Evolutionary conservation across 2,329 filamentous ascomycete genomes (phyloP), one percentile per base, ranked within the genome.

Genomic region (Talaromyces amestolkiae): DNA sequence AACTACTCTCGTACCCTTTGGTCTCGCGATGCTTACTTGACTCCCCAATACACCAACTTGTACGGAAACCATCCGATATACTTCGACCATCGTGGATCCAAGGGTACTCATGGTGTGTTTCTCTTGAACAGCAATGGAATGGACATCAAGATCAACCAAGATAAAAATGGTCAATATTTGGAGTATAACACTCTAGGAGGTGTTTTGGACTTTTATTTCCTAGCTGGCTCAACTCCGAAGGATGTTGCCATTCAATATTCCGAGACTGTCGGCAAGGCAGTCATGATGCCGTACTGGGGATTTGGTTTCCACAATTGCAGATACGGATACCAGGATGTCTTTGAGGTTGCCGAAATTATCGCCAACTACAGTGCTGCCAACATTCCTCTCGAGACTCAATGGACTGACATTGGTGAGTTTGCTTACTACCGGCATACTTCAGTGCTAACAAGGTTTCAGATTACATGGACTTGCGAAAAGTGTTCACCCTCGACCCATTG

Each of bases 121-220:
- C 79, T 92, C 27, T 77, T 90, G 68, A 92, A 91, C 75, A 89
- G 87, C 13, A 89, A 91, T 71, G 90, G 86, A 39, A 93, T 93
- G 88, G 90, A 93, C 67, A 83, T 93, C 74, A 89, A 89, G 70
- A 87, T 93, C 74, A 85, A 92, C 73, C 85, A 87, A 68, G 85
- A 85, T 1, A 77, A 81, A 5, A 76, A 81, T 27, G 81, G 83
- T 8, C 87, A 93, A 73, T 92, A 89, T 65, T 83, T 95, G 5
- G 90, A 93, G 76, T 95, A 93, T 79, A 92, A 93, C 74, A 86
- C 87, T 1, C 82, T 94, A 0, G 91, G 91, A 7, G 91, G 92
- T 10, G 84, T 93, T 22, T 74, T 95, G 2, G 92, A 94, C 75
- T 85, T 90, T 61, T 89, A 89, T 72, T 89, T 90, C 71, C 71